Base-by-base conservation (phyloP, 306 rosid genomes). In the Vigna reflexopilosa region DNA sequence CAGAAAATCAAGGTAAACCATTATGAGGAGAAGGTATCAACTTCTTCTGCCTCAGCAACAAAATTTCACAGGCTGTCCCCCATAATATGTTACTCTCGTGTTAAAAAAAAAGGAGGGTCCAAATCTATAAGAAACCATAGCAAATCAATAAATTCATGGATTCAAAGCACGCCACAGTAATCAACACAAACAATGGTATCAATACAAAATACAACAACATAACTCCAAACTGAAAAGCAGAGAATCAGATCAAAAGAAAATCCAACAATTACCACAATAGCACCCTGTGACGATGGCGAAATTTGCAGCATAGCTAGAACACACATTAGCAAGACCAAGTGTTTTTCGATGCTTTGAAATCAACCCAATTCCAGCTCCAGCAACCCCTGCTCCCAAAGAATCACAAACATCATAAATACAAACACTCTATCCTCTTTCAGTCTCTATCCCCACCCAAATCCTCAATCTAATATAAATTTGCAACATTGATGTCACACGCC, bases 321-420 rank as follows among this genome's bases (percentile, higher is more conserved):
- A 81, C 73, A 85, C 86, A 11, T 81, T 82, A 7, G 90, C 86
- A 54, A 89, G 90, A 40, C 98, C 97, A 11, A 87, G 91, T 32
- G 79, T 78, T 83, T 82, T 91, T 30, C 97, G 84, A 84, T 95
- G 90, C 86, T 90, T 91, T 28, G 98, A 92, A 12, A 88, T 34
- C 72, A 89, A 76, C 19, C 98, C 98, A 76, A 78, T 80, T 89
- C 97, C 98, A 77, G 90, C 92, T 70, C 98, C 98, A 65, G 85
- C 74, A 87, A 91, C 47, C 70, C 97, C 98, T 90, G 89, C 77
- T 45, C 79, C 40, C 75, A 80, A 56, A 72, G 5, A 64, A 28
- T 64, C 80, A 42, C 47, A 72, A 38, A 59, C 58, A 34, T 50
- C 63, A 80, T 9, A 44, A 79, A 71, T 19, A 40, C 55, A 62